Evolutionary conservation across 2,329 filamentous ascomycete genomes (phyloP).

Genomic region (Phialocephala sp.): DNA sequence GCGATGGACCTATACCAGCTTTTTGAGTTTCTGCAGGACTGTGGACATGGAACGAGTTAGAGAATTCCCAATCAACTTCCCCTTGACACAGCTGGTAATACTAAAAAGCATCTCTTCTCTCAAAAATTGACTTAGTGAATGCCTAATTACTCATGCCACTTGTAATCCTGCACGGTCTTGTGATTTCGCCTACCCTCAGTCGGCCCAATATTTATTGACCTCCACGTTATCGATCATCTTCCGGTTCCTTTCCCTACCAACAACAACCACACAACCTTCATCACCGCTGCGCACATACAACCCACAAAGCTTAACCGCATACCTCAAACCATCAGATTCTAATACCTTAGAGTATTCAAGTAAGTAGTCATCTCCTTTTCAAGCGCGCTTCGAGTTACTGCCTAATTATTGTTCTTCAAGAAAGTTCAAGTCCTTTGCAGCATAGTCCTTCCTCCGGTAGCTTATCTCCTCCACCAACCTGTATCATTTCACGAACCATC

Average conservation of each 20-base stretch:
- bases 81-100: neutral
- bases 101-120: neutral
- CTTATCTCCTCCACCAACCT: neutral
- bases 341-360: neutral
- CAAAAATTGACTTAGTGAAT: neutral
- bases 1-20: neutral
- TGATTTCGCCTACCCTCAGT: neutral
- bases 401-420: neutral
- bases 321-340: neutral
- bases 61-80: neutral
- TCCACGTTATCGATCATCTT: neutral
- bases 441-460: neutral
- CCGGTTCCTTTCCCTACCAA: neutral
- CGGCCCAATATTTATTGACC: neutral
- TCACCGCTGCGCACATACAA: neutral
- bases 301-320: neutral
- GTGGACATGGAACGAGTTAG: neutral
- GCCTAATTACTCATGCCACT: too few relatives aligned
- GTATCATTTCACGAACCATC: neutral
- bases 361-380: neutral
- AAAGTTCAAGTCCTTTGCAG: neutral
- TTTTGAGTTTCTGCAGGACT: neutral
- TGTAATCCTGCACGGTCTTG: neutral
- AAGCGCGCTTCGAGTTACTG: neutral
- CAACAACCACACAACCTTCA: neutral